phyloP scores from a whole-genome alignment of 768 basidiomycete genomes.

The Cantharellus anzutake region DNA sequence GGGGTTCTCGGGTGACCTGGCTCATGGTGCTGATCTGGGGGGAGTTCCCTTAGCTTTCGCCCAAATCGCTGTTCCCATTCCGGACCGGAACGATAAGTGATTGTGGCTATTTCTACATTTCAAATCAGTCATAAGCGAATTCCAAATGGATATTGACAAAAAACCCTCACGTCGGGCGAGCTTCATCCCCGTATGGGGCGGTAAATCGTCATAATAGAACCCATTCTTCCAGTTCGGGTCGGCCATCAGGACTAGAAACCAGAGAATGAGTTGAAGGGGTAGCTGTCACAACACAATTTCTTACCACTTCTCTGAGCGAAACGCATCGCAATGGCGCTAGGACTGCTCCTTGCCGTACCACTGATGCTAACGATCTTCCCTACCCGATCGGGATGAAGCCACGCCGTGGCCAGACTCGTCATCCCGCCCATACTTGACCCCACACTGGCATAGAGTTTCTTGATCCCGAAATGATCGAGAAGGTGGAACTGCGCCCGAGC shows the following conservation, averaged over 20 bases:
- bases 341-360: constrained; percentile 81
- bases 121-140: background rate
- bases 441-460: constrained; percentile 80
- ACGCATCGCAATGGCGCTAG: constrained; percentile 86
- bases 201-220: constrained; percentile 89
- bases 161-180: constrained; percentile 67
- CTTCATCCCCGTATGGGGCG: constrained; percentile 97
- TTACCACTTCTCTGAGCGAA: constrained; percentile 90
- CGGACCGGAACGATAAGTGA: constrained; percentile 95
- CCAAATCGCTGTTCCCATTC: constrained; percentile 99
- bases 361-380: constrained; percentile 86
- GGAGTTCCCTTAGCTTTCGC: constrained; percentile 33
- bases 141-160: constrained; percentile 7
- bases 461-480: constrained; percentile 65
- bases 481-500: constrained; percentile 79
- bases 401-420: constrained; percentile 92
- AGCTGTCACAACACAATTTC: constrained; percentile 13
- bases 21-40: background rate
- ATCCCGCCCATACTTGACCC: constrained; percentile 96
- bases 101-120: constrained; percentile 81
- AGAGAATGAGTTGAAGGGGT: background rate
- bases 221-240: constrained; percentile 99
- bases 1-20: constrained; percentile 10
- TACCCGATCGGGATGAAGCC: constrained; percentile 77
- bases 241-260: constrained; percentile 74